Evolutionary conservation across 139 green algal species (phyloP).

Genomic region (Haematococcus sp.): DNA sequence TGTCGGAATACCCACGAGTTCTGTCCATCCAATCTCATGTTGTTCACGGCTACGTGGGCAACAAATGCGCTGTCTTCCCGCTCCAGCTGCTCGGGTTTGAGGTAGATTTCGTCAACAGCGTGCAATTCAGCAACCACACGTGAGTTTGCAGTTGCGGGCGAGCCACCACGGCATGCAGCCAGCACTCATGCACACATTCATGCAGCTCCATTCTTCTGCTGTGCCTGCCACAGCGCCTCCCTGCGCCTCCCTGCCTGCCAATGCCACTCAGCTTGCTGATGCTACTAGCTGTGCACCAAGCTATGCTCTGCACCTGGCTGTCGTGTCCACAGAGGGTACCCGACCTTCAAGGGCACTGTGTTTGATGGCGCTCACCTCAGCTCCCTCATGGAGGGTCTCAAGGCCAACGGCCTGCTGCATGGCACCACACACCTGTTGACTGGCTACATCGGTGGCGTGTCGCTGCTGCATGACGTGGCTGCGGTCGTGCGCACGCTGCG

Average conservation of each 20-base stretch:
- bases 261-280: too few species aligned
- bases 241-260: too few species aligned
- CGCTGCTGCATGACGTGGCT: conserved; percentile 69
- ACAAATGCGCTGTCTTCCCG: conserved; percentile 86
- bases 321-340: conserved; percentile 55
- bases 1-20: conserved; percentile 33
- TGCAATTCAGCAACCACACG: conserved; percentile 89
- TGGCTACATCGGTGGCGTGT: conserved; percentile 87
- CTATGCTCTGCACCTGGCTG: neutral
- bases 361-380: conserved; percentile 72
- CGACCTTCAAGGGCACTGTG: conserved; percentile 57
- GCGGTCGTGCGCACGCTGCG: conserved; percentile 59
- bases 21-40: conserved; percentile 86
- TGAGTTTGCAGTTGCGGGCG: too few species aligned
- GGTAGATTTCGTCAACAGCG: conserved; percentile 77
- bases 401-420: conserved; percentile 74
- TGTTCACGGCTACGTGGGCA: conserved; percentile 89
- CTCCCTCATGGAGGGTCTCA: conserved; percentile 62
- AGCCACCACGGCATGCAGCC: too few species aligned
- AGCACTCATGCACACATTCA: too few species aligned
- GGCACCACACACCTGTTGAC: conserved; percentile 92
- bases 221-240: neutral
- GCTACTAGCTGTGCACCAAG: conserved; percentile 24
- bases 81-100: conserved; percentile 93
- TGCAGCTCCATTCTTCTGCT: neutral